Base-by-base conservation (phyloP, 495 filamentous ascomycete species). In the Sordaria brevicollis region DNA sequence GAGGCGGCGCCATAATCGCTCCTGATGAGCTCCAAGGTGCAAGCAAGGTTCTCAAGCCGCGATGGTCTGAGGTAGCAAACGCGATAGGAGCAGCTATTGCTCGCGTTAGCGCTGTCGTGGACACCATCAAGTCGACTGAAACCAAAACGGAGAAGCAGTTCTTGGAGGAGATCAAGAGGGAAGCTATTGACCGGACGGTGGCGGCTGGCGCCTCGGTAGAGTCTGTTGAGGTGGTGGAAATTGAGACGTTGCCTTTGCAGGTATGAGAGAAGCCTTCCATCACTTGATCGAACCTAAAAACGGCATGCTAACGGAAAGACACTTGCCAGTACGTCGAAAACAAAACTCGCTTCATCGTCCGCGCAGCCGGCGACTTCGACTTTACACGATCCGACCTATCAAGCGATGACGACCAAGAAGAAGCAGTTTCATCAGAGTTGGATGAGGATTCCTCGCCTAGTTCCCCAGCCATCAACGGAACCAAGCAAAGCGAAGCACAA, bases 81-180 rank as follows among this genome's bases (percentile, higher is more conserved):
- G 86, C 86, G 1, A 83, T 89, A 39, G 86, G 86, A 3, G 86
- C 86, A 6, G 86, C 86, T 6, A 86, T 83, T 66, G 81, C 84
- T 15, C 81, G 83, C 68, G 83, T 87, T 31, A 82, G 81, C 31
- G 85, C 82, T 4, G 81, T 80, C 4, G 74, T 81, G 21, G 80
- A 83, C 67, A 81, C 75, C 1, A 76, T 83, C 25, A 74, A 76
- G 67, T 78, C 76, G 6, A 77, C 74, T 4, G 79, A 75, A 41
- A 67, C 67, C 4, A 76, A 73, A 71, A 77, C 73, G 29, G 38
- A 72, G 9, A 34, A 69, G 36, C 73, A 78, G 69, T 67, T 76
- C 38, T 71, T 81, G 4, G 76, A 80, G 49, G 74, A 76, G 43
- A 75, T 80, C 1, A 75, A 68, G 21, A 39, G 49, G 8, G 70